Conservation (phyloP, 2,329 filamentous ascomycete species). For the Sporothrix variecibatus region DNA sequence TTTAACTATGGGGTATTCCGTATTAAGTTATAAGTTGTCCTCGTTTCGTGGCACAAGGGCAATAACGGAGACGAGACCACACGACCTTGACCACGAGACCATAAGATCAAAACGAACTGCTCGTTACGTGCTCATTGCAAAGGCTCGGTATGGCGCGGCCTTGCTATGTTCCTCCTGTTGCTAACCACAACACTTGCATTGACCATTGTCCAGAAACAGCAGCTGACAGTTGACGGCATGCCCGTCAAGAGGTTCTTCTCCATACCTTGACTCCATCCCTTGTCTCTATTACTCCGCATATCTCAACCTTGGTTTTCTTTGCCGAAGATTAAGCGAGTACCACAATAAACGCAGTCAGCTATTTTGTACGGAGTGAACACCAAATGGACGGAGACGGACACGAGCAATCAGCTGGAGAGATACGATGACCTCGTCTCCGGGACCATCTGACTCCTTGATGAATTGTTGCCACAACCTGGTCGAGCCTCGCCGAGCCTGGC, state of each 20-base stretch:
- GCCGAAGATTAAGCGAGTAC: background rate
- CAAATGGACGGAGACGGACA: background rate
- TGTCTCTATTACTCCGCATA: background rate
- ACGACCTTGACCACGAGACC: background rate
- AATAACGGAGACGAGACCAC: background rate
- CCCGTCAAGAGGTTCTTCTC: background rate
- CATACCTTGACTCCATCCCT: background rate
- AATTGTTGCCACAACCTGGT: background rate
- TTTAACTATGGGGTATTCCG: background rate
- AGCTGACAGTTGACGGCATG: background rate
- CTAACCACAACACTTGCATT: background rate
- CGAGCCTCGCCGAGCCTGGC: too few relatives aligned
- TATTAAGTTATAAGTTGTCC: background rate
- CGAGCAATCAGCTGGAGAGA: too few relatives aligned
- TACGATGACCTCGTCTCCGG: background rate
- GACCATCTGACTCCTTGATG: too few relatives aligned
- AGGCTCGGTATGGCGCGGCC: background rate
- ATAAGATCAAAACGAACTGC: background rate
- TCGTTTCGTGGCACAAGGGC: background rate
- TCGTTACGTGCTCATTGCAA: background rate
- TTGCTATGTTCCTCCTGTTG: background rate
- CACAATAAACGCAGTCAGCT: background rate
- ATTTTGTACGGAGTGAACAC: too few relatives aligned
- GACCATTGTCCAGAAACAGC: background rate
- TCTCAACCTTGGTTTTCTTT: background rate